A percentile compares a stretch with the other conserved stretches of the same genome.
phyloP scores from a whole-genome alignment of 2,329 filamentous ascomycete genomes.

The Dendryphion nanum region DNA sequence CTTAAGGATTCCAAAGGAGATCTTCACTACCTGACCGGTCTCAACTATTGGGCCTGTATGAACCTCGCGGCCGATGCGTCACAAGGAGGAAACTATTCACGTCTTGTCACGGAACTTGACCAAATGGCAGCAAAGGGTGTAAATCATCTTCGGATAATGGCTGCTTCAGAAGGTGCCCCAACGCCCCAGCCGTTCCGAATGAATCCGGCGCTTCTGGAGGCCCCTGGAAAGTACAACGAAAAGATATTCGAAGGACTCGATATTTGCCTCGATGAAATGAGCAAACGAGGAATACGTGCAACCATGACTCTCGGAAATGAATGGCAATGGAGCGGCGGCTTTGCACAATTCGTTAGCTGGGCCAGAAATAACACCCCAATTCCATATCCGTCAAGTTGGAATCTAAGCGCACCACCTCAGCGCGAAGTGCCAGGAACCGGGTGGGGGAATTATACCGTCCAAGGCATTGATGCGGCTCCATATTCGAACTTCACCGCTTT shows the following conservation, averaged over 20 bases:
- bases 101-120: conserved; percentile 39
- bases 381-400: conserved; percentile 40
- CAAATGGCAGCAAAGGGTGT: conserved; percentile 41
- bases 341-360: conserved; percentile 41
- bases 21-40: conserved; percentile 38
- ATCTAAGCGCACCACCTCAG: conserved; percentile 37
- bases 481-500: conserved; percentile 26
- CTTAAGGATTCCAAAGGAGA: conserved; percentile 35
- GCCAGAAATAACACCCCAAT: conserved; percentile 31
- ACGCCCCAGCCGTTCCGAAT: conserved; percentile 41
- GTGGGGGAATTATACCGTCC: conserved; percentile 41
- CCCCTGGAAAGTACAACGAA: conserved; percentile 41
- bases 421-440: conserved; percentile 32
- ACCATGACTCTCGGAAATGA: conserved; percentile 42
- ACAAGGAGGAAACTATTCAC: conserved; percentile 37
- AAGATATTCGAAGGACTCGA: conserved; percentile 39
- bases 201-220: conserved; percentile 36
- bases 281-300: conserved; percentile 40
- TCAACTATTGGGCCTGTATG: conserved; percentile 45
- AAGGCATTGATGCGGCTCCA: conserved; percentile 31
- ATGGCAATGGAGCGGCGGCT: conserved; percentile 43
- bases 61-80: conserved; percentile 38
- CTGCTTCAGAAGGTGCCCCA: conserved; percentile 38
- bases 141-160: conserved; percentile 43
- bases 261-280: conserved; percentile 40